Conservation (phyloP, 2,329 filamentous ascomycete genomes). For the Epichloe brachyelytri region DNA sequence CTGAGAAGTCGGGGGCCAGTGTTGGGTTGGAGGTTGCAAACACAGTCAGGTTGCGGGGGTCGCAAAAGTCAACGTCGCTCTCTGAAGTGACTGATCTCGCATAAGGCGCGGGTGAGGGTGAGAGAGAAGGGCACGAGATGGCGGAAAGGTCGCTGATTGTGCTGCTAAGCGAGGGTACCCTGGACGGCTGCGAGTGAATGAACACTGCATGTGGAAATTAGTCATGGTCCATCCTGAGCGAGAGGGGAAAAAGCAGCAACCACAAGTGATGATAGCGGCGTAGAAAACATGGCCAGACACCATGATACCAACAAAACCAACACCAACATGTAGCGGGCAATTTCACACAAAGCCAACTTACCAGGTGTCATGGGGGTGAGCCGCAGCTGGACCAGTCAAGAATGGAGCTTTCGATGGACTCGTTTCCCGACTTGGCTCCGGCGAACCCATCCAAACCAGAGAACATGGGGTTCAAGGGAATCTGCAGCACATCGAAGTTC, state of each 20-base stretch:
- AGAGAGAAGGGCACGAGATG: constrained; percentile 71
- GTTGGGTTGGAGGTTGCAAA: constrained; percentile 37
- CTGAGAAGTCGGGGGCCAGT: constrained; percentile 48
- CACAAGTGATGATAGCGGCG: background rate
- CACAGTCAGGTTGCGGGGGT: constrained; percentile 80
- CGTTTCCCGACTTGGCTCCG: constrained; percentile 55
- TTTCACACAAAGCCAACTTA: constrained; percentile 37
- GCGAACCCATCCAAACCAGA: constrained; percentile 55
- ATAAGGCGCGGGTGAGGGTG: constrained; percentile 73
- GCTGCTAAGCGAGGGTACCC: constrained; percentile 47
- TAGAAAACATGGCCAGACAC: background rate
- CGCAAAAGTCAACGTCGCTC: constrained; percentile 73
- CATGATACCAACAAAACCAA: background rate
- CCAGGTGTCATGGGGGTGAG: constrained; percentile 82
- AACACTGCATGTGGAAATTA: constrained; percentile 33
- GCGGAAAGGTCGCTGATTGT: constrained; percentile 60
- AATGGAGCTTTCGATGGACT: constrained; percentile 61
- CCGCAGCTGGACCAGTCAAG: constrained; percentile 65
- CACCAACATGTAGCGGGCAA: background rate
- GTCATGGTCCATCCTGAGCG: constrained; percentile 12
- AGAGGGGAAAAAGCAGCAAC: background rate
- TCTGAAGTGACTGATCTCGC: constrained; percentile 56
- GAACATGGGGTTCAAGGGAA: constrained; percentile 71
- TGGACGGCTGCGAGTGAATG: constrained; percentile 32
- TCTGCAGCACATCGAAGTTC: constrained; percentile 62